Conservation (phyloP, 2,329 filamentous ascomycete species). For the Stenocarpella maydis region DNA sequence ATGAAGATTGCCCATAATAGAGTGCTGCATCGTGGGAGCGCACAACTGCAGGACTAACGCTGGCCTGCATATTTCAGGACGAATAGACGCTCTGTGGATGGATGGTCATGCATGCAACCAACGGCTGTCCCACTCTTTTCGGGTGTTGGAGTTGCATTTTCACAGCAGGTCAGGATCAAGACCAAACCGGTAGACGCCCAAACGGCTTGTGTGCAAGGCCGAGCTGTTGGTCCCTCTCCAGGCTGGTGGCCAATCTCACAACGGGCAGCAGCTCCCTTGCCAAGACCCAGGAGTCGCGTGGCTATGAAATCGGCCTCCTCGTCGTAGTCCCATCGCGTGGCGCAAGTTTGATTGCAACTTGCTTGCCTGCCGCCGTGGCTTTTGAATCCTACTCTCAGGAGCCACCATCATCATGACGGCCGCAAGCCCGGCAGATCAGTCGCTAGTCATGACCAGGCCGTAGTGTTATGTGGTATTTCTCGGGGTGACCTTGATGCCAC, state of each 20-base stretch:
- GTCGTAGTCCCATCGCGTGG: constrained; percentile 15
- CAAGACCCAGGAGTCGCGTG: neutral
- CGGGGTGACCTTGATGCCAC: neutral
- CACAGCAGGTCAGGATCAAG: neutral
- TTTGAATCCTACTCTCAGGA: constrained; percentile 13
- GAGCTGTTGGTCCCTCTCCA: neutral
- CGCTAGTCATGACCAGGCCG: constrained; percentile 14
- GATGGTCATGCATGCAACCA: constrained; percentile 15
- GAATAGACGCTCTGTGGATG: constrained; percentile 1
- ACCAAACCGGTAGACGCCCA: neutral
- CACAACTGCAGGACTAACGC: neutral
- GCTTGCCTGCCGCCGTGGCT: constrained; percentile 24
- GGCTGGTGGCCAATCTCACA: neutral
- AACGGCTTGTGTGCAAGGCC: neutral
- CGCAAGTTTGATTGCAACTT: constrained; percentile 4
- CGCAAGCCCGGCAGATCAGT: constrained; percentile 1
- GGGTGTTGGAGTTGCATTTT: constrained; percentile 1
- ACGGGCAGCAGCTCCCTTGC: neutral
- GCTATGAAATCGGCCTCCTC: neutral
- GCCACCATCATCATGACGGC: neutral
- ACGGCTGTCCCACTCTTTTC: constrained; percentile 17
- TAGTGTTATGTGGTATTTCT: constrained; percentile 16
- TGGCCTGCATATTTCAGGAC: constrained; percentile 21
- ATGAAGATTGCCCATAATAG: neutral
- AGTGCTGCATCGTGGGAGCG: constrained; percentile 15